Percentiles rank a stretch among this genome's conserved stretches.
Conservation (phyloP, 139 green algal species). For the Ettlia oleoabundans region DNA sequence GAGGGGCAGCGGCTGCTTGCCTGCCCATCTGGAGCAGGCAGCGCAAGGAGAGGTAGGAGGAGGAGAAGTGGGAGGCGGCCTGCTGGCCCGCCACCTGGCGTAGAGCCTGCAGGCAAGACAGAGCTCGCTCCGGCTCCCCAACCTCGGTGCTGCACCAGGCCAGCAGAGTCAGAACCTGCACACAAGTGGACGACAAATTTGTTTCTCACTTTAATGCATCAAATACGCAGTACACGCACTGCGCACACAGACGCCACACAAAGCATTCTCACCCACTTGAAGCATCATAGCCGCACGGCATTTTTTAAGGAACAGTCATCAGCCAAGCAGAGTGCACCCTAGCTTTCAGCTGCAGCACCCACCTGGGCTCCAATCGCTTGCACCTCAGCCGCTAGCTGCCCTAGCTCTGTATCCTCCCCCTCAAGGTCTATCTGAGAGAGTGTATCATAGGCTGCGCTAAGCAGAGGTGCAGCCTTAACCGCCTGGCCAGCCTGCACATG, state of each 20-base stretch:
- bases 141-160: conserved; percentile 9
- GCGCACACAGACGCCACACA: no score
- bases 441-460: conserved; percentile 1
- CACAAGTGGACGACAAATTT: background rate
- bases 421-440: conserved; percentile 19
- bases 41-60: conserved; percentile 11
- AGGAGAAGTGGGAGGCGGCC: background rate
- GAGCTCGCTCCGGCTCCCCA: conserved; percentile 15
- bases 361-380: conserved; percentile 6
- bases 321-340: no score
- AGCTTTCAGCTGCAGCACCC: no score
- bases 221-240: no score
- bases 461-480: background rate
- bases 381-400: conserved; percentile 5
- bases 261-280: no score
- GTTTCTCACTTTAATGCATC: no score
- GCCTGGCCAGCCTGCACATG: background rate
- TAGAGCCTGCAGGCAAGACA: conserved; percentile 28
- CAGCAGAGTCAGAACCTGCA: conserved; percentile 29
- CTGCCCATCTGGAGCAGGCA: conserved; percentile 16
- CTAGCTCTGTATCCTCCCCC: background rate
- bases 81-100: background rate
- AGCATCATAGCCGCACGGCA: no score
- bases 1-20: background rate
- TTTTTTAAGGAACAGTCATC: no score